Percentiles rank a stretch among this genome's conserved stretches.
phyloP scores from a whole-genome alignment of 345 rosid genomes.

The Lepidium didymum region DNA sequence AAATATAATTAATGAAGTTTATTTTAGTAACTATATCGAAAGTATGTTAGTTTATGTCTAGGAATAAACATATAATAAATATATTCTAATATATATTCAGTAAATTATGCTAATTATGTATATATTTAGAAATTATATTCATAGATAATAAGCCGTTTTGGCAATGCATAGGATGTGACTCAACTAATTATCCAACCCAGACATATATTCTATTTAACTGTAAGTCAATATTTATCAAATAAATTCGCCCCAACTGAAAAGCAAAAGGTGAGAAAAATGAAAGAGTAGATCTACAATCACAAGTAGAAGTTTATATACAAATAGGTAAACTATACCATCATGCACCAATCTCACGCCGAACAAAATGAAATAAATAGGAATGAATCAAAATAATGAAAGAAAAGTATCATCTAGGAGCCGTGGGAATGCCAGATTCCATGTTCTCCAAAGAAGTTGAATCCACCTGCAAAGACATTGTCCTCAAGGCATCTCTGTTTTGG shows the following conservation, averaged over 20 bases:
- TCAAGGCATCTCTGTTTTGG: conserved; percentile 14
- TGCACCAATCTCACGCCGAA: not conserved
- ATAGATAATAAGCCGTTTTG: no score
- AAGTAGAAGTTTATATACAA: not conserved
- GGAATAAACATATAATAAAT: no score
- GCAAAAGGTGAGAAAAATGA: not conserved
- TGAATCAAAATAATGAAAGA: not conserved
- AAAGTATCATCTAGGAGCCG: not conserved
- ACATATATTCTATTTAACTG: not conserved
- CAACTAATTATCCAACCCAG: no score
- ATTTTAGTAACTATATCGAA: no score
- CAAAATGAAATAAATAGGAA: not conserved
- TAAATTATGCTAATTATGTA: no score
- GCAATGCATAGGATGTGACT: no score
- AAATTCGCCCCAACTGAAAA: not conserved
- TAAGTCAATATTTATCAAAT: not conserved
- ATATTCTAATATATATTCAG: no score
- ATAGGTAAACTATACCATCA: not conserved
- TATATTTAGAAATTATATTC: no score
- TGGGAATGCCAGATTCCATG: conserved; percentile 21
- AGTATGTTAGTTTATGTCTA: no score
- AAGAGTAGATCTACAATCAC: not conserved
- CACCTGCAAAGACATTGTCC: conserved; percentile 25
- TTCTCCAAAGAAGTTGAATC: conserved; percentile 18
- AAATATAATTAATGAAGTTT: no score